Percentiles rank a stretch among this genome's conserved stretches.
Conservation (phyloP, 2,329 filamentous ascomycete species). For the Cladosporium sp. region DNA sequence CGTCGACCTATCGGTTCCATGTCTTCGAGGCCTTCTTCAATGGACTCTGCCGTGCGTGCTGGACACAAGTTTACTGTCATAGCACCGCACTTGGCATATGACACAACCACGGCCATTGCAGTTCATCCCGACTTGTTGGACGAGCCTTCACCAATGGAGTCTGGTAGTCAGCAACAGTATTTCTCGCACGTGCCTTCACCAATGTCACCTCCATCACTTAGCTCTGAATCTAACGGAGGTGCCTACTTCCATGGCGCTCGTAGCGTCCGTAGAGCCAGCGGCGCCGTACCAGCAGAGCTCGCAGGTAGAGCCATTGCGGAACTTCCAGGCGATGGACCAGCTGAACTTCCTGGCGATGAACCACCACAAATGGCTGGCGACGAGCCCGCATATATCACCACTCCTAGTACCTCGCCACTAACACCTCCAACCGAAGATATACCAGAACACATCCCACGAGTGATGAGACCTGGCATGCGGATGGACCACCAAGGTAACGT, state of each 20-base stretch:
- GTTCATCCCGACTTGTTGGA: background rate
- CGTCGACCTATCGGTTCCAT: conserved; percentile 16
- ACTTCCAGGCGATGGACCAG: conserved; percentile 13
- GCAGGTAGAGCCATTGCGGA: conserved; percentile 16
- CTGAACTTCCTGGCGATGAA: conserved; percentile 10
- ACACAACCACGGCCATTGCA: conserved; percentile 6
- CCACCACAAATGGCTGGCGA: conserved; percentile 16
- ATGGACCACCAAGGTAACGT: conserved; percentile 5
- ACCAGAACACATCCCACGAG: conserved; percentile 2
- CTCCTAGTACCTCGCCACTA: conserved; percentile 13
- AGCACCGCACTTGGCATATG: background rate
- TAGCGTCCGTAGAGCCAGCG: conserved; percentile 3
- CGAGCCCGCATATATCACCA: conserved; percentile 11
- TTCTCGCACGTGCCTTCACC: background rate
- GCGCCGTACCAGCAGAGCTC: conserved; percentile 13
- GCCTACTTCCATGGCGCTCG: background rate
- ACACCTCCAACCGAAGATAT: conserved; percentile 14
- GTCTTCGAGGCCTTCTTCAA: conserved; percentile 12
- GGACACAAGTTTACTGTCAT: conserved; percentile 10
- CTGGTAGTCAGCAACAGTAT: background rate
- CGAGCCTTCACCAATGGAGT: conserved; percentile 2
- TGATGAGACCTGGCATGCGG: background rate
- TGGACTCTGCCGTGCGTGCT: conserved; percentile 6
- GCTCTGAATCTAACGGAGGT: background rate
- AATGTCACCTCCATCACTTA: background rate